Evolutionary conservation across 352 stramenopile genomes (phyloP).

Genomic region (Achlya hypogyna): DNA sequence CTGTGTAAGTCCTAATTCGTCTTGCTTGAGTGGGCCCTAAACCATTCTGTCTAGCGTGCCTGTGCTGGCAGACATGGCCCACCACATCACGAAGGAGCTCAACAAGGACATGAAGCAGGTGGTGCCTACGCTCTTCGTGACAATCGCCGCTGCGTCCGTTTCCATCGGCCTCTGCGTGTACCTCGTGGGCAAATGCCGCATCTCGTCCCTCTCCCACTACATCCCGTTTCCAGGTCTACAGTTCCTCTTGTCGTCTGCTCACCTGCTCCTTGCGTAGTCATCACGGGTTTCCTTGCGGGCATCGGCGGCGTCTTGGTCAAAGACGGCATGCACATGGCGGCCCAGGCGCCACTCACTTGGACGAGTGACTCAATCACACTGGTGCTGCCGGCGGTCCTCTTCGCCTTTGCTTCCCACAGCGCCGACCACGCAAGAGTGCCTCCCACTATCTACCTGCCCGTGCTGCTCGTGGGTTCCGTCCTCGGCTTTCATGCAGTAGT

Average conservation of each 20-base stretch:
- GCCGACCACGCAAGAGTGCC: constrained; percentile 53
- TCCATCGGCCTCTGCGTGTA: constrained; percentile 56
- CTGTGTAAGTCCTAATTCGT: constrained; percentile 36
- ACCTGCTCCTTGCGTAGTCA: constrained; percentile 27
- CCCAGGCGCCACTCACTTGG: constrained; percentile 38
- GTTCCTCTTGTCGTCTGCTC: not conserved
- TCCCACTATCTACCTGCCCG: constrained; percentile 65
- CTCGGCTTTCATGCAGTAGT: constrained; percentile 49
- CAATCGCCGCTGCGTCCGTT: constrained; percentile 57
- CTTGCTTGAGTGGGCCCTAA: not conserved
- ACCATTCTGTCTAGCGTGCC: constrained; percentile 31
- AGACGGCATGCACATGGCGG: constrained; percentile 73
- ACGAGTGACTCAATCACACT: constrained; percentile 21
- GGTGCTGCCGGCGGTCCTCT: constrained; percentile 46
- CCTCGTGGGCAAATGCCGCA: constrained; percentile 51
- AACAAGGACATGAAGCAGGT: constrained; percentile 49
- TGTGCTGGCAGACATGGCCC: constrained; percentile 63
- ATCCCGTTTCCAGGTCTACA: constrained; percentile 57
- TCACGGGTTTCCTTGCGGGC: constrained; percentile 69
- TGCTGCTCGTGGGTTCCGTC: constrained; percentile 45
- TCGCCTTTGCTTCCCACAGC: constrained; percentile 42
- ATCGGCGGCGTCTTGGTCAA: constrained; percentile 70
- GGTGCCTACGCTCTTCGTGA: constrained; percentile 61
- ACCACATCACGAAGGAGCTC: constrained; percentile 49
- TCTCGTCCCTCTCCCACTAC: constrained; percentile 77